Evolutionary conservation across 345 rosid species (phyloP).

Genomic region (Anacardium occidentale): DNA sequence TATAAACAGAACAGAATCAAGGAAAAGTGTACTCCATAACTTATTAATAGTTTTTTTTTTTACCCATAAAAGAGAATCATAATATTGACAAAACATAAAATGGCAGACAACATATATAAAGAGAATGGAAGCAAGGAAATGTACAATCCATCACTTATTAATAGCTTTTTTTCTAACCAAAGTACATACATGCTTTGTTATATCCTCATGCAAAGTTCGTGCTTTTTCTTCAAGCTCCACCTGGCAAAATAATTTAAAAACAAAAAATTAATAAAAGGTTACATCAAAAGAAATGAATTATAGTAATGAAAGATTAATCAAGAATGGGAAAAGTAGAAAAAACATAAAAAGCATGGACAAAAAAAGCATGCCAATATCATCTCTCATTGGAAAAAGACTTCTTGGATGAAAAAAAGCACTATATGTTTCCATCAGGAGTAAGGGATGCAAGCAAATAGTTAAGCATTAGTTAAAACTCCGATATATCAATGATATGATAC

Average conservation of each 20-base stretch:
- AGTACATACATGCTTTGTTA: constrained; percentile 74
- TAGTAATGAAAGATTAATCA: neutral
- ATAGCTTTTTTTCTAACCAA: constrained; percentile 1
- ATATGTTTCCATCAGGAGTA: neutral
- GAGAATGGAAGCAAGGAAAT: neutral
- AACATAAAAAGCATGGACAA: neutral
- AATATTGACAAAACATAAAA: neutral
- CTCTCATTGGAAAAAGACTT: neutral
- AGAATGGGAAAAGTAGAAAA: neutral
- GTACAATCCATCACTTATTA: neutral
- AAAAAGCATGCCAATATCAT: too few relatives aligned
- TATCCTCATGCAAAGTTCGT: constrained; percentile 59
- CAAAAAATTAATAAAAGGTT: constrained; percentile 15
- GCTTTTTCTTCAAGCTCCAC: constrained; percentile 69
- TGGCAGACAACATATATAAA: neutral
- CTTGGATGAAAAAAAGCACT: neutral
- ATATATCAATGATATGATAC: neutral
- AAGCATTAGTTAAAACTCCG: neutral
- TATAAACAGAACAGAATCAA: neutral
- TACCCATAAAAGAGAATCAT: neutral
- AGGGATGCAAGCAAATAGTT: neutral
- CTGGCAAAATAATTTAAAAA: constrained; percentile 35
- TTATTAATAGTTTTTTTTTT: constrained; percentile 2
- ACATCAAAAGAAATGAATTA: neutral
- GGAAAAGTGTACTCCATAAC: neutral